Evolutionary conservation across 768 basidiomycete species (phyloP), one percentile per base, ranked within the genome.

Genomic region (Pleurotus pulmonarius): DNA sequence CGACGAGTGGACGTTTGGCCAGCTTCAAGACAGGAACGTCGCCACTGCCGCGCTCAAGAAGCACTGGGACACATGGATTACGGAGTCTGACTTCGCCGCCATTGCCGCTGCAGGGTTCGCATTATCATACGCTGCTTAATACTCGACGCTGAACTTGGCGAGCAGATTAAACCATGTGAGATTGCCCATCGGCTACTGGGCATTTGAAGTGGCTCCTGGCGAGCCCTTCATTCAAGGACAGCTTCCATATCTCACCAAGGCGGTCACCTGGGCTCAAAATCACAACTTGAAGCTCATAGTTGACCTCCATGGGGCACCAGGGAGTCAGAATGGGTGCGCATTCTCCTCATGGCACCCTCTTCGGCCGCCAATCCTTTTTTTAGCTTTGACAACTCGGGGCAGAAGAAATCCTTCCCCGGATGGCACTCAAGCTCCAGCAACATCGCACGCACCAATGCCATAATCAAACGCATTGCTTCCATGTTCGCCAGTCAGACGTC

Each of bases 121-220:
- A 34, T 34, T 34, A 11, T 34, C 29, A 34, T 34, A 34, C 8
- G 29, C 29, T 34, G 9, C 29, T 34, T 9, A 11, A 34, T 34
- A 34, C 29, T 34, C 29, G 29, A 34, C 29, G 9, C 29, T 34
- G 29, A 34, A 34, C 29, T 34, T 11, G 29, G 29, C 29, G 29
- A 34, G 29, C 29, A 89, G 90, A 13, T 73, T 92, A 53, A 93
- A 92, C 65, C 90, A 92, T 68, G 87, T 93, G 56, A 83, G 91
- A 46, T 64, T 93, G 38, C 91, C 92, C 12, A 90, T 95, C 44
- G 94, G 92, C 11, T 96, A 90, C 69, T 95, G 91, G 91, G 92
- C 89, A 1, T 92, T 87, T 63, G 91, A 94, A 57, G 83, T 92
- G 37, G 78, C 81, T 18, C 75, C 77, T 11, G 90, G 90, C 4